These are phyloP conservation scores for Vanderwaltozyma yarrowii DNA, from an alignment of 805 yeast genomes.

Conservation along the genomic window DNA sequence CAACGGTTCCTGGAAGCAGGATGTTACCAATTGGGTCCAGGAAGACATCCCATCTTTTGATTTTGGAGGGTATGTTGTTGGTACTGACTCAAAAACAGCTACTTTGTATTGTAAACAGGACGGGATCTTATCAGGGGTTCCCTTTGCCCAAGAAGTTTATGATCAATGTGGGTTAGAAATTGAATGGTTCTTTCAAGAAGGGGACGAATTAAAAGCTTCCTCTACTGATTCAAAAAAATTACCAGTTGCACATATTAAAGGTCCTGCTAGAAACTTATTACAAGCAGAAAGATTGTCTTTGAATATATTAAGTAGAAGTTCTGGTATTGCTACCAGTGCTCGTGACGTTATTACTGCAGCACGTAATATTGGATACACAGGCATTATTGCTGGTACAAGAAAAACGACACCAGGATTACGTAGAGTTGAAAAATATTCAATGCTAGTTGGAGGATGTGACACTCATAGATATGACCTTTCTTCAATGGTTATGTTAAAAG, in stretches of 20 bases:
- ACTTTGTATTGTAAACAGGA: conserved; percentile 69
- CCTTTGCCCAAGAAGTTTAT: conserved; percentile 81
- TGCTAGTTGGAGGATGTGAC: conserved; percentile 93
- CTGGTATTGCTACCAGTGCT: conserved; percentile 82
- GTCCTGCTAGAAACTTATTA: conserved; percentile 70
- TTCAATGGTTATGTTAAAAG: conserved; percentile 93
- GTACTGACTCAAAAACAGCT: conserved; percentile 59
- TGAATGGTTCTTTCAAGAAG: conserved; percentile 70
- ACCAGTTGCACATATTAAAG: conserved; percentile 66
- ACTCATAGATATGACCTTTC: conserved; percentile 86
- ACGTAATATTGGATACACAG: conserved; percentile 56
- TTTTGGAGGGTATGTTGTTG: conserved; percentile 93
- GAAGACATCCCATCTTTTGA: conserved; percentile 94
- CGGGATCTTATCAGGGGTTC: conserved; percentile 77
- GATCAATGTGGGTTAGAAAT: conserved; percentile 60
- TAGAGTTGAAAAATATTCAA: conserved; percentile 79
- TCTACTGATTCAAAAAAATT: conserved; percentile 38
- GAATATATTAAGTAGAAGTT: conserved; percentile 68
- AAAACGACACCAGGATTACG: conserved; percentile 97
- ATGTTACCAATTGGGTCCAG: conserved; percentile 60
- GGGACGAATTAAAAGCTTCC: conserved; percentile 42
- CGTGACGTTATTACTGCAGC: conserved; percentile 49
- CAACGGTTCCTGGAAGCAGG: conserved; percentile 73
- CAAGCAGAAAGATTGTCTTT: conserved; percentile 81
- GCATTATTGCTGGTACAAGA: conserved; percentile 90